Conservation (phyloP, 1,284 basidiomycete genomes). For the Ganoderma lingzhi region DNA sequence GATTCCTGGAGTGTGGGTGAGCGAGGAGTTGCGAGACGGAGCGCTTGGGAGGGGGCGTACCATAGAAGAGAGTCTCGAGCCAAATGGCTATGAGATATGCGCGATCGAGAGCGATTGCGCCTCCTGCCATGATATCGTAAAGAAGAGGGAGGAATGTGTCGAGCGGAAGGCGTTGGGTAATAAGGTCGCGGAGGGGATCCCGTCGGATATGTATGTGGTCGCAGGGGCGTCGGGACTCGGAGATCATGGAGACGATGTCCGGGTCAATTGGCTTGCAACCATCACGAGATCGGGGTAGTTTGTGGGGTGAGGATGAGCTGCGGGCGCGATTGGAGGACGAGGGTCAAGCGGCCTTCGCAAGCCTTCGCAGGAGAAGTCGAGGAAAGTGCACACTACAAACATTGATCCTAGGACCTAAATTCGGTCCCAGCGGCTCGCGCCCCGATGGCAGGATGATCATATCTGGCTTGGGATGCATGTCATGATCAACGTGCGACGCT, state of each 20-base stretch:
- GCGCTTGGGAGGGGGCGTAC: constrained; percentile 23
- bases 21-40: neutral
- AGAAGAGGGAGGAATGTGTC: no score
- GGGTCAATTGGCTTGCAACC: neutral
- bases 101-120: constrained; percentile 41
- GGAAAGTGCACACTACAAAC: neutral
- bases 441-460: neutral
- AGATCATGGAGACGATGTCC: neutral
- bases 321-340: neutral
- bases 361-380: neutral
- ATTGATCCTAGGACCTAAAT: neutral
- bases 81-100: constrained; percentile 47
- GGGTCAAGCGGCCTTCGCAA: neutral
- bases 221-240: neutral
- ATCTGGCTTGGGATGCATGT: neutral
- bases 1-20: constrained; percentile 38
- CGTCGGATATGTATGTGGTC: neutral
- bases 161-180: neutral
- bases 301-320: neutral
- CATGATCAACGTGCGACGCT: neutral
- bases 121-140: neutral
- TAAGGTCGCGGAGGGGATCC: neutral
- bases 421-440: neutral
- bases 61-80: constrained; percentile 48
- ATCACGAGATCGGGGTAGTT: constrained; percentile 1